Percentiles rank a stretch among this genome's conserved stretches.
Evolutionary conservation across 805 yeast species (phyloP).

Genomic region (Barnettozyma populi): DNA sequence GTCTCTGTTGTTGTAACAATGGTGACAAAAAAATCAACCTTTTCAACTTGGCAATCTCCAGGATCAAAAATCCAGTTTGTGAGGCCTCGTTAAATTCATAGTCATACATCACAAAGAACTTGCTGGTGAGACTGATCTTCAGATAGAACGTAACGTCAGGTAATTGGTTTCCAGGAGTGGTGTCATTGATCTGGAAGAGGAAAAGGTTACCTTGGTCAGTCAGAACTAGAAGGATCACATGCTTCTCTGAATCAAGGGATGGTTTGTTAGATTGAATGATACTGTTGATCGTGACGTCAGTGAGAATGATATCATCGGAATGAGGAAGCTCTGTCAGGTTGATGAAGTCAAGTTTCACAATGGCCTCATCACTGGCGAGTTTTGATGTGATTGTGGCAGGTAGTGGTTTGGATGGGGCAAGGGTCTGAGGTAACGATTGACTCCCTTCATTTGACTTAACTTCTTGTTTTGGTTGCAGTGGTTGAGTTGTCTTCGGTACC

Average conservation of each 20-base stretch:
- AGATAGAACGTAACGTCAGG: slow-evolving; percentile 19
- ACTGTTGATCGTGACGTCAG: slow-evolving; percentile 28
- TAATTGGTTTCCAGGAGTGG: slow-evolving; percentile 13
- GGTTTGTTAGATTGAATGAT: slow-evolving; percentile 25
- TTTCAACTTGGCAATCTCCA: slow-evolving; percentile 54
- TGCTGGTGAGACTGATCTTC: slow-evolving; percentile 42
- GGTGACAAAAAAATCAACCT: slow-evolving; percentile 53
- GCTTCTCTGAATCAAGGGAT: slow-evolving; percentile 17
- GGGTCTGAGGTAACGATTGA: neutral
- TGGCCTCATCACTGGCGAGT: slow-evolving; percentile 12
- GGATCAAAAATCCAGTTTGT: slow-evolving; percentile 55
- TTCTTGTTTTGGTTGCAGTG: neutral
- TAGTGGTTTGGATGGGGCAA: neutral
- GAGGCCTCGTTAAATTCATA: slow-evolving; percentile 61
- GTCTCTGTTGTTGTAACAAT: slow-evolving; percentile 15
- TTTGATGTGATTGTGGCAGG: neutral
- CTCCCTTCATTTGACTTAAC: neutral
- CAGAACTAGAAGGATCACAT: slow-evolving; percentile 27
- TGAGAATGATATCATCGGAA: slow-evolving; percentile 13
- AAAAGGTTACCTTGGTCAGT: slow-evolving; percentile 31
- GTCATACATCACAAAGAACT: slow-evolving; percentile 69
- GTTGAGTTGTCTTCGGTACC: neutral
- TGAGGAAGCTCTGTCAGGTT: slow-evolving; percentile 17
- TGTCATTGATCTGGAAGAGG: slow-evolving; percentile 19
- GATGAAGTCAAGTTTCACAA: slow-evolving; percentile 23